These are phyloP conservation scores for Pleurotus ostreatus DNA, from an alignment of 768 basidiomycete genomes.

Conservation along the genomic window DNA sequence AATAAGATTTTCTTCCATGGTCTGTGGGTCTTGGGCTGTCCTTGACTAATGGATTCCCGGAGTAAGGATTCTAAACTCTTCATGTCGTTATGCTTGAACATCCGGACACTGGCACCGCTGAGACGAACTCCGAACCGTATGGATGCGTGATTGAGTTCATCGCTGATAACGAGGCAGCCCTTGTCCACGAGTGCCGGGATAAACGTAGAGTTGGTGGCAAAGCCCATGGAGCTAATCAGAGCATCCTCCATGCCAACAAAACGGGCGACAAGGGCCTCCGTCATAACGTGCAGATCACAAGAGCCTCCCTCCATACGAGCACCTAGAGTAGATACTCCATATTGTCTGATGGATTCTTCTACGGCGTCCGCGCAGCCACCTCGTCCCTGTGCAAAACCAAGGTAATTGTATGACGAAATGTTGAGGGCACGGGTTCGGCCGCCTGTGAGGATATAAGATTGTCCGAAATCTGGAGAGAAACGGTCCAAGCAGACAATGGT, in stretches of 20 bases:
- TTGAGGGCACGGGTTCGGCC: constrained; percentile 86
- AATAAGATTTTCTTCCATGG: constrained; percentile 99
- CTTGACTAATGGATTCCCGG: constrained; percentile 91
- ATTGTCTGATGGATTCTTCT: constrained; percentile 74
- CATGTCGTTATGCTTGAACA: constrained; percentile 99
- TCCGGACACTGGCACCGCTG: constrained; percentile 83
- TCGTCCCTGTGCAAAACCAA: constrained; percentile 91
- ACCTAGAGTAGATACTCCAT: constrained; percentile 78
- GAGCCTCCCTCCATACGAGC: constrained; percentile 82
- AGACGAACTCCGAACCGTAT: constrained; percentile 91
- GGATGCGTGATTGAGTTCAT: constrained; percentile 94
- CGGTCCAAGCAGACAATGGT: constrained; percentile 87
- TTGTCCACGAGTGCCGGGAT: constrained; percentile 89
- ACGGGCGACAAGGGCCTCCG: constrained; percentile 83
- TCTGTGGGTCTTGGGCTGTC: constrained; percentile 95
- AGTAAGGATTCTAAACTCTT: constrained; percentile 72
- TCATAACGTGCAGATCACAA: constrained; percentile 73
- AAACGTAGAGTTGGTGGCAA: constrained; percentile 90
- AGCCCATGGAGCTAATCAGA: constrained; percentile 93
- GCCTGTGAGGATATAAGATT: constrained; percentile 74
- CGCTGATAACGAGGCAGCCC: constrained; percentile 92
- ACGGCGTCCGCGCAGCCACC: constrained; percentile 96
- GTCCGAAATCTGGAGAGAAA: constrained; percentile 75
- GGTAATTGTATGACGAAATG: constrained; percentile 98
- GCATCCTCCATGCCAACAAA: constrained; percentile 92